Evolutionary conservation across 2,329 filamentous ascomycete genomes (phyloP), one percentile per base, ranked within the genome.

Genomic region (Colletotrichum viniferum): DNA sequence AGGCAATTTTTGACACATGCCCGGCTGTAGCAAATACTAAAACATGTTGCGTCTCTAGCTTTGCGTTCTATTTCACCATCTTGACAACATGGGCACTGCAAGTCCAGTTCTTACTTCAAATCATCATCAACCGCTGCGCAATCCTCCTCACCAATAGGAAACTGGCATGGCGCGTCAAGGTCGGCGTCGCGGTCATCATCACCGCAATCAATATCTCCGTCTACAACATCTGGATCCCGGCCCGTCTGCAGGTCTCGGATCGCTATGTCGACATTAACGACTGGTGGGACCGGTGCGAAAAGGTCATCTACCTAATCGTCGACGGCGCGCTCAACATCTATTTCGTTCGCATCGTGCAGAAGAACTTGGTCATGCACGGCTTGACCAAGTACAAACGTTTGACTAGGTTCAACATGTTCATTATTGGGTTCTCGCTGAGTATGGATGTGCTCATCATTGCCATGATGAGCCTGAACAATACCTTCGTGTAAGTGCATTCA

Each of bases 211-310:
- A 90, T 63, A 86, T 90, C 26, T 86, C 85, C 3, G 89, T 90
- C 3, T 90, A 88, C 62, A 83, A 82, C 71, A 90, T 90, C 18
- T 91, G 89, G 89, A 87, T 91, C 21, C 89, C 89, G 0, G 85
- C 88, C 0, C 86, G 87, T 3, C 80, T 90, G 1, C 84, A 88
- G 56, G 82, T 87, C 7, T 85, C 78, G 8, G 69, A 85, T 0
- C 79, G 68, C 1, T 90, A 85, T 69, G 82, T 89, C 30, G 77
- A 80, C 24, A 79, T 89, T 61, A 91, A 91, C 77, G 78, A 84
- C 0, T 81, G 88, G 60, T 91, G 89, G 89, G 89, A 90, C 62
- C 86, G 88, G 8, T 83, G 83, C 61, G 88, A 90, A 38, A 91
- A 91, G 77, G 83, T 85, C 4, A 84, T 91, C 4, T 89, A 89